A percentile compares a stretch with the other conserved stretches of the same genome.
These are phyloP conservation scores for Flaveria bidentis DNA, from an alignment of 129 eudicot genomes.

Conservation along the genomic window DNA sequence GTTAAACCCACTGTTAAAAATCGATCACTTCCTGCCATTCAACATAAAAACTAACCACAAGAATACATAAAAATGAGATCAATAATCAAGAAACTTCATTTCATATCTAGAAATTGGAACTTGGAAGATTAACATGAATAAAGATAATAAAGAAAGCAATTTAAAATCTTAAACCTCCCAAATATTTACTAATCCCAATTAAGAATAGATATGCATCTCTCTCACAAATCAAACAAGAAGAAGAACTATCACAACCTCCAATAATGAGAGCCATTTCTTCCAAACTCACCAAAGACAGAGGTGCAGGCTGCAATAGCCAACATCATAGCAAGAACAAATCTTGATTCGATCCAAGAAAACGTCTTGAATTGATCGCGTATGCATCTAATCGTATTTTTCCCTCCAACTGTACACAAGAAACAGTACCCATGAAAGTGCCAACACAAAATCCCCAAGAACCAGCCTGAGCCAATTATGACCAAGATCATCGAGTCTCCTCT, in stretches of 20 bases:
- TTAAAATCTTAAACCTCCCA: not conserved
- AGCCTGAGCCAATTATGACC: slow-evolving; percentile 69
- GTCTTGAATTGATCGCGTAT: not conserved
- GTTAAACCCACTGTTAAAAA: too few species aligned
- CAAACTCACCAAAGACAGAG: slow-evolving; percentile 12
- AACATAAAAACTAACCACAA: not conserved
- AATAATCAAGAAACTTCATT: slow-evolving; percentile 31
- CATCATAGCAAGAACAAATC: slow-evolving; percentile 1
- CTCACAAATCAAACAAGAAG: slow-evolving; percentile 31
- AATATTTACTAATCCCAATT: slow-evolving; percentile 30
- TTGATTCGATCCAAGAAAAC: slow-evolving; percentile 16
- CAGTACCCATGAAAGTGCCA: slow-evolving; percentile 78
- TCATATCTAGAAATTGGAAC: slow-evolving; percentile 18
- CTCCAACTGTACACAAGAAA: slow-evolving; percentile 86
- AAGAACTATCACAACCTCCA: slow-evolving; percentile 35
- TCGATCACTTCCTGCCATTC: too few species aligned
- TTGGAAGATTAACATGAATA: slow-evolving; percentile 18
- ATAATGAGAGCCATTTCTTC: slow-evolving; percentile 30
- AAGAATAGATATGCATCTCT: slow-evolving; percentile 30
- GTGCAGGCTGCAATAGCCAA: slow-evolving; percentile 10
- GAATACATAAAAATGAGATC: not conserved
- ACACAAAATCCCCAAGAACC: slow-evolving; percentile 62
- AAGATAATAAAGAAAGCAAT: slow-evolving; percentile 13
- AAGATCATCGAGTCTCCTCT: slow-evolving; percentile 62
- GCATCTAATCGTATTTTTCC: slow-evolving; percentile 78